Base-by-base conservation (phyloP, 805 yeast genomes). In the Tetrapisispora phaffii region DNA sequence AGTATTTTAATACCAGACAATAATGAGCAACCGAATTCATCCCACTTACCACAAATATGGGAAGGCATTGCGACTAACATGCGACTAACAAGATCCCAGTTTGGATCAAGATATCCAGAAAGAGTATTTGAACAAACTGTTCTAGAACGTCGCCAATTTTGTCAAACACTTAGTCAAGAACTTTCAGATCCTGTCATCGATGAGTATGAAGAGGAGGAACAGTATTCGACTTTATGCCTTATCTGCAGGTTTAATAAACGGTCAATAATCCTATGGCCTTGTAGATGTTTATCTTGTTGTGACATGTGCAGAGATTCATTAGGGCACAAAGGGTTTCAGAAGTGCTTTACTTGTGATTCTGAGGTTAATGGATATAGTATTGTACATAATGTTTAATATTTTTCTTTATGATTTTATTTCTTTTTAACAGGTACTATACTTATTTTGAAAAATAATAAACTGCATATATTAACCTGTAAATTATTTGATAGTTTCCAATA, bases 261-360 rank as follows among this genome's bases (percentile, higher is more conserved):
- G 51, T 83, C 82, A 45, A 76, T 89, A 35, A 79, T 89, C 7
- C 68, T 90, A 3, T 89, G 97, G 97, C 97, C 97, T 0, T 89
- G 97, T 59, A 76, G 78, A 53, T 89, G 97, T 62, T 76, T 89
- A 45, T 87, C 95, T 0, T 70, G 89, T 6, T 89, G 97, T 62
- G 96, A 88, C 50, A 73, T 75, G 20, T 89, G 97, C 58, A 72
- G 97, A 16, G 68, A 79, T 10, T 75, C 83, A 16, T 70, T 89
- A 44, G 86, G 85, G 7, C 67, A 80, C 26, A 74, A 87, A 48
- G 83, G 84, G 13, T 80, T 82, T 57, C 76, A 75, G 46, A 82
- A 81, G 1, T 89, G 97, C 63, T 90, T 87, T 0, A 83, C 95
- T 56, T 89, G 97, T 57, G 74, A 95, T 24, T 67, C 79, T 26